phyloP scores from a whole-genome alignment of 495 filamentous ascomycete species.

The Cairneyella variabilis region DNA sequence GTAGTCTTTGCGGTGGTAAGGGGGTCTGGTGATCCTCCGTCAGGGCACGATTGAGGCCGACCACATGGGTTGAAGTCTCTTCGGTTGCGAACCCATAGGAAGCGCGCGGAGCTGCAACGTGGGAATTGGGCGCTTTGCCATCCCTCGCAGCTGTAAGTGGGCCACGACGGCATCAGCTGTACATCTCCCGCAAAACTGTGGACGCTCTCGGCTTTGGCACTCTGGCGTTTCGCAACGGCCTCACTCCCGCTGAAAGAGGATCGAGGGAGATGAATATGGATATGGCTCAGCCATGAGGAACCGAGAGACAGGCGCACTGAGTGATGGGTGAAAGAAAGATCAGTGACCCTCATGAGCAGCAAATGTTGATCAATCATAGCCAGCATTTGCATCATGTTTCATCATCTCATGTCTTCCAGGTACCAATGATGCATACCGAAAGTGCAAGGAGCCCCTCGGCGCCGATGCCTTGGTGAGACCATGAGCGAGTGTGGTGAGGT shows the following conservation, averaged over 20 bases:
- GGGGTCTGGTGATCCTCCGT: no score
- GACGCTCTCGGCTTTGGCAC: no score
- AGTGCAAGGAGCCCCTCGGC: no score
- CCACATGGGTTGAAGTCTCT: no score
- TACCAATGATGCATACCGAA: background rate
- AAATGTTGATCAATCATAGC: background rate
- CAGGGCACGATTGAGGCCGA: no score
- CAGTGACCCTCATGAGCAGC: no score
- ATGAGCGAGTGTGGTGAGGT: background rate
- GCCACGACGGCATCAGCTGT: background rate
- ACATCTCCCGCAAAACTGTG: constrained; percentile 1
- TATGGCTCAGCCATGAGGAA: no score
- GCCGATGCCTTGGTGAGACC: background rate
- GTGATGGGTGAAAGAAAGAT: no score
- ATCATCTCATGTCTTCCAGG: constrained; percentile 1
- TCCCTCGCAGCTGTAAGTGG: background rate
- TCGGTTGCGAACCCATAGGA: constrained; percentile 4
- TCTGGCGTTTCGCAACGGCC: no score
- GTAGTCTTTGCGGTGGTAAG: background rate
- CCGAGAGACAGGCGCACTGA: no score
- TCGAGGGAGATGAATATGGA: background rate
- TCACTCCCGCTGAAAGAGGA: background rate
- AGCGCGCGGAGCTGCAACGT: constrained; percentile 1
- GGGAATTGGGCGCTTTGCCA: constrained; percentile 8
- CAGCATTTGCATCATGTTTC: background rate